Evolutionary conservation across 2,329 filamentous ascomycete species (phyloP), one percentile per base, ranked within the genome.

Genomic region (Penicillium expansum): DNA sequence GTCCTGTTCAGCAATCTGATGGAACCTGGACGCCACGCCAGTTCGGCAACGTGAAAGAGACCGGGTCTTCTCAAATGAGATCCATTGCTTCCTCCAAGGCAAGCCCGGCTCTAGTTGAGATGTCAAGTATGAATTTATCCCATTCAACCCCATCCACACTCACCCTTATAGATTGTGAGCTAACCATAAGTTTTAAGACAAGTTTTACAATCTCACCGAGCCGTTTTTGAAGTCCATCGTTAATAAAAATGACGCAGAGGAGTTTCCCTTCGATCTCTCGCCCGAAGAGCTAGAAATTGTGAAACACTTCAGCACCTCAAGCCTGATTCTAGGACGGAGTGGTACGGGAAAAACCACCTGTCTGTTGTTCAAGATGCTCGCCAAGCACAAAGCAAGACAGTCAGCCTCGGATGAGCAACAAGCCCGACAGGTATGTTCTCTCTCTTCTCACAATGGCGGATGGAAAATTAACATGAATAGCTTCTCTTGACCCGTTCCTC

Each of bases 341-440:
- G 70, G 70, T 2, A 71, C 70, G 1, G 70, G 70, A 2, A 72
- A 72, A 48, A 72, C 70, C 1, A 70, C 67, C 1, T 72, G 70
- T 41, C 49, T 72, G 0, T 44, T 71, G 8, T 72, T 67, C 45
- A 72, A 72, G 44, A 54, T 72, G 16, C 47, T 70, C 5, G 60
- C 60, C 13, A 70, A 63, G 37, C 67, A 68, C 30, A 45, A 63
- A 24, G 59, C 62, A 11, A 58, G 61, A 18, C 47, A 60, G 11
- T 52, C 35, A 4, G 30, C 41, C 5, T 32, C 52, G 1, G 55
- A 57, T n/a, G 59, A 52, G 20, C 42, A 58, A 11, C 42, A 53
- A 11, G 42, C 61, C 18, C 53, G 60, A 16, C 65, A 67, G 59
- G 63, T 67, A 50, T 43, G n/a, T 48, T 50, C 7, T 24, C 9